Conservation (phyloP, 176 grass and related monocot genomes). For the Oryza officinalis region DNA sequence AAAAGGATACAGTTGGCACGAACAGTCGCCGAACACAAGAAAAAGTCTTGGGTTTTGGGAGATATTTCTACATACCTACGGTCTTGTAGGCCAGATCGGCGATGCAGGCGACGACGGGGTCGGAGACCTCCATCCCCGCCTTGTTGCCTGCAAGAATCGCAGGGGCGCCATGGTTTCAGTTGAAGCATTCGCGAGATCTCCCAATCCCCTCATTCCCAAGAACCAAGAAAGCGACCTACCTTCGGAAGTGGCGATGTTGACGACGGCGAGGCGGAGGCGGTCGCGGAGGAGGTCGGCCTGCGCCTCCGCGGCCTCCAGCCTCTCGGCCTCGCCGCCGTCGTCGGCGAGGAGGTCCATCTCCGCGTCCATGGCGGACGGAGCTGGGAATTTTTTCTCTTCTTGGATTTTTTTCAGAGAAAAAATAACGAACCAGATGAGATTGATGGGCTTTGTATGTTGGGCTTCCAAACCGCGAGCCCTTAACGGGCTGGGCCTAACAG, state of each 20-base stretch:
- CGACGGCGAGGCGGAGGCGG: slow-evolving; percentile 69
- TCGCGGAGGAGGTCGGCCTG: slow-evolving; percentile 64
- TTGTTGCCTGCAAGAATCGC: slow-evolving; percentile 59
- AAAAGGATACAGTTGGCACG: not conserved
- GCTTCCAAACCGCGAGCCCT: too few relatives aligned
- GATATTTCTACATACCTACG: slow-evolving; percentile 43
- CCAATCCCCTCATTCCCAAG: slow-evolving; percentile 6
- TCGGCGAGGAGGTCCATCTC: slow-evolving; percentile 21
- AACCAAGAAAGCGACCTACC: slow-evolving; percentile 38
- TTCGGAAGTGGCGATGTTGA: slow-evolving; percentile 71
- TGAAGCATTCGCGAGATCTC: not conserved
- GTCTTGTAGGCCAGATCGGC: slow-evolving; percentile 76
- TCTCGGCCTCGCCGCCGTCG: slow-evolving; percentile 36
- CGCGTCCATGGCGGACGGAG: slow-evolving; percentile 5
- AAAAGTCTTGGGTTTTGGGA: not conserved
- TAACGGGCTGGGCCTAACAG: too few relatives aligned
- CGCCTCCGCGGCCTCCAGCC: slow-evolving; percentile 43
- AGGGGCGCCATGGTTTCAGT: not conserved
- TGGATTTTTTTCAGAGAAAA: not conserved
- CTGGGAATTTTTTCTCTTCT: not conserved
- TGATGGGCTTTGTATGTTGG: not conserved
- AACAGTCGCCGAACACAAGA: not conserved
- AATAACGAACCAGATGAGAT: not conserved
- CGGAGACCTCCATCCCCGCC: slow-evolving; percentile 56
- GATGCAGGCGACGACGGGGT: slow-evolving; percentile 78